Base-by-base conservation (phyloP, 306 rosid species). In the Cucurbita ficifolia region DNA sequence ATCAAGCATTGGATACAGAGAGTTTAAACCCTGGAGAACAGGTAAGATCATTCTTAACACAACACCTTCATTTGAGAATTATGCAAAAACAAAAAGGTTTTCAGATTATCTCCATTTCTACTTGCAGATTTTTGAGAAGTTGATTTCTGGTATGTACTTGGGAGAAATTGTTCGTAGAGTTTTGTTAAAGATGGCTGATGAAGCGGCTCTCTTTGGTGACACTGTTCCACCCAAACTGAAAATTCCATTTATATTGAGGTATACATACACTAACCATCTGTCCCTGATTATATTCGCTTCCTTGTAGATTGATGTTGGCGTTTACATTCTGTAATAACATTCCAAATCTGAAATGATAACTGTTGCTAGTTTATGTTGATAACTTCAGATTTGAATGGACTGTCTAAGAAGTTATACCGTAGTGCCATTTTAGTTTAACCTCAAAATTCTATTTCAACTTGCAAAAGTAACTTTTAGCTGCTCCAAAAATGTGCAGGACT, bases 121-220 rank as follows among this genome's bases (percentile, higher is more conserved):
- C 79, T 75, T 81, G 77, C 85, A 95, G 99, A 82, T 89, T 79
- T 95, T 84, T 42, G 97, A 95, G 80, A 95, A 95, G 88, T 51
- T 91, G 12, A 87, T 95, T 72, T 95, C 99, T 79, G 99, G 99
- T 36, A 95, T 95, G 99, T 95, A 95, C 82, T 91, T 95, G 92
- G 96, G 99, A 39, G 99, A 95, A 43, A 84, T 95, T 54, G 91
- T 89, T 48, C 87, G 99, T 74, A 86, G 91, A 81, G 96, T 83
- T 60, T 79, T 91, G 60, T 61, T 81, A 74, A 95, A 79, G 83
- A 72, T 95, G 84, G 97, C 97, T 56, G 99, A 91, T 81, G 91
- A 91, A 78, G 92, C 91, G 76, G 86, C 76, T 10, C 80, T 95
- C 54, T 95, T 95, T 70, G 97, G 96, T 29, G 96, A 91, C 59